These are phyloP conservation scores for Apiospora saccharicola DNA, from an alignment of 2,329 filamentous ascomycete genomes.

Conservation along the genomic window DNA sequence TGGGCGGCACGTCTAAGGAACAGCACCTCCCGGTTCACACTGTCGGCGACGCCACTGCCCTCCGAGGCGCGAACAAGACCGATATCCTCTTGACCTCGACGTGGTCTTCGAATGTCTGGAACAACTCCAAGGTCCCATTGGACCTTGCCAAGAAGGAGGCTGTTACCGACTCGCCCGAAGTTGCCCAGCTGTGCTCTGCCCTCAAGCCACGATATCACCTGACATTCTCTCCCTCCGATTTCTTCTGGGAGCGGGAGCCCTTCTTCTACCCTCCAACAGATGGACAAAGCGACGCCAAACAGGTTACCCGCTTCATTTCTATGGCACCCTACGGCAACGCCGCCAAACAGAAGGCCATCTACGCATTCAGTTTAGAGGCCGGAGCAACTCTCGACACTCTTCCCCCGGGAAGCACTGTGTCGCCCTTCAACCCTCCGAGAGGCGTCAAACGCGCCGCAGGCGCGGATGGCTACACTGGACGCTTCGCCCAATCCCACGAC, in stretches of 20 bases:
- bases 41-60: conserved; percentile 75
- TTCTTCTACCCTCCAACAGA: conserved; percentile 73
- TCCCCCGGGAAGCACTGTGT: conserved; percentile 76
- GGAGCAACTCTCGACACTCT: conserved; percentile 66
- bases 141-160: conserved; percentile 58
- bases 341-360: conserved; percentile 80
- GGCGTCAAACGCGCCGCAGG: conserved; percentile 64
- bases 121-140: conserved; percentile 70
- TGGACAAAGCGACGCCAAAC: conserved; percentile 56
- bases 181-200: conserved; percentile 79
- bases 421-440: conserved; percentile 67
- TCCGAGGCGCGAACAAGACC: conserved; percentile 78
- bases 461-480: conserved; percentile 57
- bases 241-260: conserved; percentile 90
- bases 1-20: conserved; percentile 71
- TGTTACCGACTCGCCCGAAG: conserved; percentile 65
- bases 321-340: conserved; percentile 80
- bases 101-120: conserved; percentile 81
- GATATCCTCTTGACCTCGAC: conserved; percentile 88
- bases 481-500: conserved; percentile 60
- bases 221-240: conserved; percentile 67
- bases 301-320: conserved; percentile 88
- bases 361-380: conserved; percentile 77
- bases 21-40: conserved; percentile 82
- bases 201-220: conserved; percentile 95